A percentile compares a stretch with the other conserved stretches of the same genome.
These are phyloP conservation scores for Amanita brunnescens DNA, from an alignment of 768 basidiomycete species.

Conservation along the genomic window DNA sequence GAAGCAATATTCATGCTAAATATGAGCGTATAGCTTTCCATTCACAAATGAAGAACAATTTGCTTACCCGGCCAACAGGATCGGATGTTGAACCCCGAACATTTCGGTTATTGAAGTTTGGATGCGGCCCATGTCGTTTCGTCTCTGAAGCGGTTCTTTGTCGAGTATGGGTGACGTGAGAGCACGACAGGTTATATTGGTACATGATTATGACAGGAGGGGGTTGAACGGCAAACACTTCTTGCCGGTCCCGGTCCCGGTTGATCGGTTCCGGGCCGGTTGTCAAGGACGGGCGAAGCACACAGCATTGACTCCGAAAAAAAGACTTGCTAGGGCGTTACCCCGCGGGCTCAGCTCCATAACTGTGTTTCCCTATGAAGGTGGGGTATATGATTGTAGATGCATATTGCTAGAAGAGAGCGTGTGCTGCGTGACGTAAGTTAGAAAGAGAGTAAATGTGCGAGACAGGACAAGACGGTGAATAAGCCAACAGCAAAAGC, in stretches of 20 bases:
- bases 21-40: not conserved
- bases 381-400: not conserved
- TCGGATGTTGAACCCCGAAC: slow-evolving; percentile 83
- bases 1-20: slow-evolving; percentile 39
- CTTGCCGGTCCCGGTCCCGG: not conserved
- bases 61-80: slow-evolving; percentile 67
- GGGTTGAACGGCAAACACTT: not conserved
- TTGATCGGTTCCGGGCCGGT: not conserved
- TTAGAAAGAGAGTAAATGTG: not conserved
- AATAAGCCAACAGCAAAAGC: not conserved
- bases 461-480: not conserved
- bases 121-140: slow-evolving; percentile 46
- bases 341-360: too few relatives aligned
- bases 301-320: too few relatives aligned
- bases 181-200: not conserved
- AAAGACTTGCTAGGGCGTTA: not conserved
- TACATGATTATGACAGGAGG: not conserved
- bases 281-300: too few relatives aligned
- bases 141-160: not conserved
- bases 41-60: not conserved
- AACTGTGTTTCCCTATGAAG: not conserved
- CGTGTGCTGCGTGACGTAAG: not conserved
- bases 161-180: not conserved
- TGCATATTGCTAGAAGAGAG: not conserved
- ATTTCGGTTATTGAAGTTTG: slow-evolving; percentile 82